phyloP scores from a whole-genome alignment of 306 rosid species.

The Acacia acuminata region DNA sequence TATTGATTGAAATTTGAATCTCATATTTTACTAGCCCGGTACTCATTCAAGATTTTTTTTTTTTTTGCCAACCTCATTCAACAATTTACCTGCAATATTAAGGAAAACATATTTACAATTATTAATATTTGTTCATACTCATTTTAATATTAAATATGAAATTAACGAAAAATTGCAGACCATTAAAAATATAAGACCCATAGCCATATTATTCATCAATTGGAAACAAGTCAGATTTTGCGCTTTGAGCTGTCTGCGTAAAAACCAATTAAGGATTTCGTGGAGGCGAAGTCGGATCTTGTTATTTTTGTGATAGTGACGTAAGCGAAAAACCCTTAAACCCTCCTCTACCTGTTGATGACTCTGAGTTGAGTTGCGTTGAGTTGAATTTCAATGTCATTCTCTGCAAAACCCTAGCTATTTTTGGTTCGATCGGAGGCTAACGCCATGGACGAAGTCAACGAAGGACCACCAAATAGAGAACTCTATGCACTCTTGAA shows the following conservation, averaged over 20 bases:
- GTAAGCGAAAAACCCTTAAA: conserved; percentile 37
- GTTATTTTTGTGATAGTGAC: conserved; percentile 16
- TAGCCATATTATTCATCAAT: no score
- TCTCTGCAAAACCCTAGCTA: conserved; percentile 54
- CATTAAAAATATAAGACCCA: no score
- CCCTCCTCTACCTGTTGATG: conserved; percentile 16
- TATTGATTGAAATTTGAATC: no score
- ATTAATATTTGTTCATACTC: no score
- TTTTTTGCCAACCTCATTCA: no score
- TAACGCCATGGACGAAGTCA: conserved; percentile 52
- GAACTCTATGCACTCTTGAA: conserved; percentile 87
- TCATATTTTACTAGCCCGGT: no score
- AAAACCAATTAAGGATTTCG: not conserved
- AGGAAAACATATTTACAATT: no score
- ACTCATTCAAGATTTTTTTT: no score
- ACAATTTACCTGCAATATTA: no score
- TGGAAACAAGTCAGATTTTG: no score
- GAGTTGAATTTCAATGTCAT: not conserved
- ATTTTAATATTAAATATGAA: no score
- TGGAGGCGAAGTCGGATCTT: not conserved
- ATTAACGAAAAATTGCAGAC: no score
- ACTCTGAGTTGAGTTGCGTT: not conserved
- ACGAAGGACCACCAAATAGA: conserved; percentile 58
- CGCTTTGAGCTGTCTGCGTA: not conserved
- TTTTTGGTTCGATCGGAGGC: not conserved